Base-by-base conservation (phyloP, 1,284 basidiomycete species). In the Wolfiporia cocos region DNA sequence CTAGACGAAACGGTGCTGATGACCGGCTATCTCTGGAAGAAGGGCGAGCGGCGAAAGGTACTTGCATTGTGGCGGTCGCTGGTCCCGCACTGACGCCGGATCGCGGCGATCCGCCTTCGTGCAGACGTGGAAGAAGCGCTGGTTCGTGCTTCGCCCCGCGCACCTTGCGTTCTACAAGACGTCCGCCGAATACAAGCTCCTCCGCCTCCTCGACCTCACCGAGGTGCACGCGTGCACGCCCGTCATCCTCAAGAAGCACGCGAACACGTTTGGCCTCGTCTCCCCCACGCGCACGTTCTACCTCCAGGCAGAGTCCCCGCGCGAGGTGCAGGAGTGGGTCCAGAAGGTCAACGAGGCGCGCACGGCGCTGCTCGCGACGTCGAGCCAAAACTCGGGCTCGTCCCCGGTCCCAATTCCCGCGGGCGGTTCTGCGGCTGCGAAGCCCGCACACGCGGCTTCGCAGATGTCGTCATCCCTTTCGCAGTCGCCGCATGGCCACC, bases 91-190 rank as follows among this genome's bases (percentile, higher is more conserved):
- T 50, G 20, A 23, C 39, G 36, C 34, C n/a, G 10, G 34, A n/a
- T 48, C 43, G 43, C 44, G 21, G 22, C 41, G 42, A 32, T 21
- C 33, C 22, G 46, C 41, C 45, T 47, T 32, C 41, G 24, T 39
- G 37, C 57, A 96, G 91, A 92, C 86, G 1, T 99, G 95, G 95
- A 98, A 98, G 74, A 94, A 94, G 69, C 79, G 95, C 28, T 99
- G 95, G 95, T 99, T 98, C 55, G 96, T 99, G 0, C 69, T 99
- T 46, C 79, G 95, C 12, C 80, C 90, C 0, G 88, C 87, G 14
- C 91, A 94, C 62, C 69, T 99, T 37, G 92, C 92, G 11, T 97
- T 96, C 68, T 99, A 99, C 81, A 98, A 98, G 72, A 93, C 83
- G 44, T 86, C 90, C 38, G 80, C 83, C 51, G 93, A 97, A 64